Evolutionary conservation across 495 filamentous ascomycete species (phyloP), one percentile per base, ranked within the genome.

Genomic region (Neurospora pannonica): DNA sequence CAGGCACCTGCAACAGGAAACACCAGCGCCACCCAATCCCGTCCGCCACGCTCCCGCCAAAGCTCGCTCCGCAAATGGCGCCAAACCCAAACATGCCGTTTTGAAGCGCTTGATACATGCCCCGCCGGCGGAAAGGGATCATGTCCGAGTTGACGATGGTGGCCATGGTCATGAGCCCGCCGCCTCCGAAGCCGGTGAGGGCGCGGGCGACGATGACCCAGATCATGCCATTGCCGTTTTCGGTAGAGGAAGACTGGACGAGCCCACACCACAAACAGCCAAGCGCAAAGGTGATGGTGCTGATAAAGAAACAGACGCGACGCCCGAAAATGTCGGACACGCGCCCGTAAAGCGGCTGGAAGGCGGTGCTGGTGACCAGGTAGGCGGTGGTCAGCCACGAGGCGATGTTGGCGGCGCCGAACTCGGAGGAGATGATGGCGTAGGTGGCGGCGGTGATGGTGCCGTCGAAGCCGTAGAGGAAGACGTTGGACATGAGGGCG

Each of bases 341-440:
- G 1, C 86, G 83, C 1, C 83, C 82, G 40, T 84, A 85, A 39
- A 85, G 74, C 17, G 83, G 83, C 70, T 86, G 86, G 71, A 92
- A 92, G 72, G 90, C 89, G 13, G 90, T 92, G 77, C 92, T 92
- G 3, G 90, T 90, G 71, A 94, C 90, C 24, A 94, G 82, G 34
- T 91, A 91, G 4, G 91, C 92, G 1, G 91, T 94, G n/a, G 91
- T 92, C 6, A 92, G 88, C 92, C 92, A 95, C 7, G 81, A 86
- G 2, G 85, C 82, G 9, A 83, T 87, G 75, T 87, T 86, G 21
- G 85, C 84, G 1, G 85, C 86, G 46, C 84, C 80, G 70, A 88
- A 88, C 42, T 86, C 84, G 38, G 85, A 86, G 76, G 87, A 89
- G 77, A 92, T 92, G 19, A 90, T 82, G 9, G 89, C 89, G 71